Evolutionary conservation across 306 rosid genomes (phyloP).

Genomic region (Senna siamea): DNA sequence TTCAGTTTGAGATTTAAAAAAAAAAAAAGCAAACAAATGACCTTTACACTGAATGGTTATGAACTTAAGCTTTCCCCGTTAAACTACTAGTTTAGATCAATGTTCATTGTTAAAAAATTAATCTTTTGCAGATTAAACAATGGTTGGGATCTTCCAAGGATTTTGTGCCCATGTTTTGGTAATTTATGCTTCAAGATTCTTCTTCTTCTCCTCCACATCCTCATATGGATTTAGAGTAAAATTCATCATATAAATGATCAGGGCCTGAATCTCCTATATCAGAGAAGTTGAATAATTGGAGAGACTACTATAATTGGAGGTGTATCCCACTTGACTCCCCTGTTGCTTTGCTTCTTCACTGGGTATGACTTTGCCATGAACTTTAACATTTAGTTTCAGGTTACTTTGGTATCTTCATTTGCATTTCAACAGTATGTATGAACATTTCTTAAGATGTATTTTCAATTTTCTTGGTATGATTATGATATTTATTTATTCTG

Average conservation of each 20-base stretch:
- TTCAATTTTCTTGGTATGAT: slow-evolving; percentile 23
- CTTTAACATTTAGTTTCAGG: slow-evolving; percentile 14
- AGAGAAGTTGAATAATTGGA: slow-evolving; percentile 66
- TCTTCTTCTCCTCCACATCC: slow-evolving; percentile 12
- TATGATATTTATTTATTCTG: slow-evolving; percentile 10
- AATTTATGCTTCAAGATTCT: slow-evolving; percentile 40
- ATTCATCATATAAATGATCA: slow-evolving; percentile 47
- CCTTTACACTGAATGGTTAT: slow-evolving; percentile 5
- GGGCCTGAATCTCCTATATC: slow-evolving; percentile 57
- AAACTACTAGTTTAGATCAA: slow-evolving; percentile 19
- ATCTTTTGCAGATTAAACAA: slow-evolving; percentile 52
- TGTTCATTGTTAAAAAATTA: slow-evolving; percentile 8
- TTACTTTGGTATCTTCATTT: slow-evolving; percentile 15
- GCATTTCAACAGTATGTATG: slow-evolving; percentile 16
- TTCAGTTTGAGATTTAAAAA: slow-evolving; percentile 15
- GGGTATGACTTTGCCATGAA: slow-evolving; percentile 58
- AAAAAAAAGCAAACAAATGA: too few relatives aligned
- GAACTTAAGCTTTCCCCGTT: not conserved
- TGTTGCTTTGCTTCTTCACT: slow-evolving; percentile 85
- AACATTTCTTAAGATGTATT: slow-evolving; percentile 16
- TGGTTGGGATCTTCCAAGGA: slow-evolving; percentile 70
- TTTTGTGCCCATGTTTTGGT: slow-evolving; percentile 79
- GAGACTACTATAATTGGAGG: slow-evolving; percentile 87
- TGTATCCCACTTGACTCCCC: slow-evolving; percentile 74
- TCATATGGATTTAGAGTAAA: slow-evolving; percentile 33